These are phyloP conservation scores for Pichia sp. DNA, from an alignment of 1,139 yeast species.

Conservation along the genomic window DNA sequence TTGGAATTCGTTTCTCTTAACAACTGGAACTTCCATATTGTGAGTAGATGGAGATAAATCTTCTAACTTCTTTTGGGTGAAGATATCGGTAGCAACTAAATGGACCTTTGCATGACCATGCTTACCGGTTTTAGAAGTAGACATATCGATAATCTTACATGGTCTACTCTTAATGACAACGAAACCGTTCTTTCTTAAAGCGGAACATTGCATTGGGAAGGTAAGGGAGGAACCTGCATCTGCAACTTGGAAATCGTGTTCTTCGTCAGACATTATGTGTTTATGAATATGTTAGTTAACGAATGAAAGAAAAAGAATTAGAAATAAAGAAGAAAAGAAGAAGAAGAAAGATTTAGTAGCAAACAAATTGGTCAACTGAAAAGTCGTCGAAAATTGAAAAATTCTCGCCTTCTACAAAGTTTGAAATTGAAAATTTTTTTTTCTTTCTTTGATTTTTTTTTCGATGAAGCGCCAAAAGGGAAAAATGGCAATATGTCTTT, in stretches of 20 bases:
- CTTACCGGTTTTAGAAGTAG: constrained; percentile 99
- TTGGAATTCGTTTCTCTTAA: constrained; percentile 90
- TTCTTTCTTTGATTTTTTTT: neutral
- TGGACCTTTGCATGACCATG: constrained; percentile 99
- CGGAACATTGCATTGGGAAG: constrained; percentile 99
- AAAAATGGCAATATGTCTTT: neutral
- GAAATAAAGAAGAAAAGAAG: neutral
- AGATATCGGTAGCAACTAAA: constrained; percentile 96
- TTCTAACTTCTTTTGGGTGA: constrained; percentile 99
- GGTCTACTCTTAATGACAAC: constrained; percentile 99
- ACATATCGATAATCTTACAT: constrained; percentile 99
- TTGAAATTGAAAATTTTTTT: neutral
- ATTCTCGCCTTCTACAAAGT: neutral
- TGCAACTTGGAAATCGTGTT: constrained; percentile 93
- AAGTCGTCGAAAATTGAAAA: neutral
- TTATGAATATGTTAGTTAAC: neutral
- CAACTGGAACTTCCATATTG: constrained; percentile 99
- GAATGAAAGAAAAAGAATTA: neutral
- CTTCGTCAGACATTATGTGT: constrained; percentile 63
- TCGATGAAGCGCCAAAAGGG: neutral
- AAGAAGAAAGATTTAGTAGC: neutral
- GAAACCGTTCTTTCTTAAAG: constrained; percentile 99
- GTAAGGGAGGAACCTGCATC: constrained; percentile 99
- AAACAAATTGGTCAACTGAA: neutral
- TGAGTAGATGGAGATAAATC: constrained; percentile 99